Evolutionary conservation across 1,284 basidiomycete genomes (phyloP).

Genomic region (Sanguinoderma infundibulare): DNA sequence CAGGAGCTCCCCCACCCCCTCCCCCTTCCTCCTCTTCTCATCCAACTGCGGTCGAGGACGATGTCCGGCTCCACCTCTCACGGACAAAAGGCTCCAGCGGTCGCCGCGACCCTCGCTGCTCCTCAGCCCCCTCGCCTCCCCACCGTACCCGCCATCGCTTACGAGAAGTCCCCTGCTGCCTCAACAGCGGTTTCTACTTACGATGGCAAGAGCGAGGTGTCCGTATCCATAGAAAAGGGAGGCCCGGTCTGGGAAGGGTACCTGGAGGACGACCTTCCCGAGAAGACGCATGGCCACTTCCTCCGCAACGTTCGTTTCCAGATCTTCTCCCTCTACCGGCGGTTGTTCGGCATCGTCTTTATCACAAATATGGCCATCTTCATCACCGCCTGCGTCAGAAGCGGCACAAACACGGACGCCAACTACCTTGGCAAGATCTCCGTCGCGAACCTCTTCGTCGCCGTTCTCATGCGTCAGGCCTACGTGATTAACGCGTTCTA

Average conservation of each 20-base stretch:
- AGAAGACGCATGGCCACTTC: conserved; percentile 48
- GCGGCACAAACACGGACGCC: conserved; percentile 43
- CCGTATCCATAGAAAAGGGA: conserved; percentile 31
- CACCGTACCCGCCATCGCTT: conserved; percentile 8
- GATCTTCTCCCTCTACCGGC: conserved; percentile 57
- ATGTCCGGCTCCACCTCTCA: not conserved
- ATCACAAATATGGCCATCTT: conserved; percentile 55
- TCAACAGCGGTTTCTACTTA: conserved; percentile 21
- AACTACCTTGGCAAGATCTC: conserved; percentile 51
- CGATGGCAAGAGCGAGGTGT: conserved; percentile 22
- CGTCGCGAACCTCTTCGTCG: conserved; percentile 54
- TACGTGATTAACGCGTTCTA: conserved; percentile 61
- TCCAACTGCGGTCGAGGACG: not conserved
- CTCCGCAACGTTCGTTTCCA: conserved; percentile 57
- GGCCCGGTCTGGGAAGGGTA: conserved; percentile 52
- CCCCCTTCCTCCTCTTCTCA: not conserved
- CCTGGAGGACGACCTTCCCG: conserved; percentile 51
- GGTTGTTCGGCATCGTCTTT: conserved; percentile 61
- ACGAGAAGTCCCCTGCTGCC: conserved; percentile 8
- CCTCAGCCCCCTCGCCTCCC: conserved; percentile 1
- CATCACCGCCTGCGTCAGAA: conserved; percentile 44
- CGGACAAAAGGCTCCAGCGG: not conserved
- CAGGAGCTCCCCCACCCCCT: not conserved
- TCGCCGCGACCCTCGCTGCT: not conserved
- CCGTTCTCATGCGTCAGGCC: conserved; percentile 63